These are phyloP conservation scores for Quercus gilva DNA, from an alignment of 306 rosid genomes.

Conservation along the genomic window DNA sequence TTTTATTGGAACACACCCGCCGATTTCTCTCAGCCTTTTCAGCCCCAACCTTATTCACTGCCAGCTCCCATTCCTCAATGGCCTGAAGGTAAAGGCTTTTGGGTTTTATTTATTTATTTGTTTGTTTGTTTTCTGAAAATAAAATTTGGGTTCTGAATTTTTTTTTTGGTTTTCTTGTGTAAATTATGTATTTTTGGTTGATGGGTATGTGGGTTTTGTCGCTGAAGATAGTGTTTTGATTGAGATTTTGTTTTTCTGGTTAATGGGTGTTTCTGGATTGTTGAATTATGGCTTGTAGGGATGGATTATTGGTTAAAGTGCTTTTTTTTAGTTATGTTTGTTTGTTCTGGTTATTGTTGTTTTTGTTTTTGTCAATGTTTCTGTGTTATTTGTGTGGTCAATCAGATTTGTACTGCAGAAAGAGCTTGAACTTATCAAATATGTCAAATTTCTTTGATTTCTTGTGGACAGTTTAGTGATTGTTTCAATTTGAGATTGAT, in stretches of 20 bases:
- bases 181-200: neutral
- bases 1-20: conserved; percentile 33
- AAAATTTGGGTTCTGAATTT: neutral
- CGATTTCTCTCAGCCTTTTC: conserved; percentile 29
- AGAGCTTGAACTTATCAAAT: neutral
- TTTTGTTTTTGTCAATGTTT: neutral
- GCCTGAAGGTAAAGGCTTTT: conserved; percentile 56
- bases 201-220: neutral
- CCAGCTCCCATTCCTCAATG: conserved; percentile 59
- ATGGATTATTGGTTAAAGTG: neutral
- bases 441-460: neutral
- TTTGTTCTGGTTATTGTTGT: neutral
- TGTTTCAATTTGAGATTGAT: neutral
- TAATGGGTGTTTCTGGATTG: neutral
- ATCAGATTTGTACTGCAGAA: neutral
- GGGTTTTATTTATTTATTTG: no score
- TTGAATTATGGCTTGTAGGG: neutral
- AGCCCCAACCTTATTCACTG: conserved; percentile 47
- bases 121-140: neutral
- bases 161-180: neutral
- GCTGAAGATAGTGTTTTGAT: neutral
- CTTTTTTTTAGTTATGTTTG: neutral
- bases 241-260: neutral
- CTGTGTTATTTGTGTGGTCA: no score
- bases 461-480: neutral